These are phyloP conservation scores for Lentinula detonsa DNA, from an alignment of 768 basidiomycete genomes.

Conservation along the genomic window DNA sequence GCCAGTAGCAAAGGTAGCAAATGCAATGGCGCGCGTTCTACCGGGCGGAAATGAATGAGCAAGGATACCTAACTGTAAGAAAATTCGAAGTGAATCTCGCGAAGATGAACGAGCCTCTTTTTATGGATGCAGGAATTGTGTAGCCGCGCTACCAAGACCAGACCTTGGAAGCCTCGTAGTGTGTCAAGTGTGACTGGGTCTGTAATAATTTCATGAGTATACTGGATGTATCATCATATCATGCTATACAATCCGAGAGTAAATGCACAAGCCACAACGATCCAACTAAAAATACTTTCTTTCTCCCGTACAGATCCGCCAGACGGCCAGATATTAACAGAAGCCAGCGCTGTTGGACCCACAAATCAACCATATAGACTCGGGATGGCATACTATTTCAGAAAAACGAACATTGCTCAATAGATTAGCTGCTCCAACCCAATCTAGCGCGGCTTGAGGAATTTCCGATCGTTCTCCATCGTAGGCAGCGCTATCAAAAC, in stretches of 20 bases:
- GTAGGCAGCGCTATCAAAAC: constrained; percentile 47
- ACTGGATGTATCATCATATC: too few species aligned
- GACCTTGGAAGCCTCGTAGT: constrained; percentile 72
- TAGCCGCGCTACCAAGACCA: constrained; percentile 82
- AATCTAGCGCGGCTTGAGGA: constrained; percentile 49
- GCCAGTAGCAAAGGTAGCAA: constrained; percentile 80
- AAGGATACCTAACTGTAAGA: constrained; percentile 65
- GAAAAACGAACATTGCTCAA: constrained; percentile 50
- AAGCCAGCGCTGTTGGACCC: constrained; percentile 57
- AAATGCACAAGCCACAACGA: constrained; percentile 47
- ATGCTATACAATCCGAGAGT: constrained; percentile 53
- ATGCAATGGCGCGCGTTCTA: constrained; percentile 64
- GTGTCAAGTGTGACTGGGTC: constrained; percentile 59
- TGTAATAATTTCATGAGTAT: constrained; percentile 18
- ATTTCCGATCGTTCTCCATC: constrained; percentile 43
- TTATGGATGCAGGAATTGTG: constrained; percentile 64
- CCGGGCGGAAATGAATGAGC: constrained; percentile 72
- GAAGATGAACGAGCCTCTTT: constrained; percentile 8
- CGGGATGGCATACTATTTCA: too few species aligned
- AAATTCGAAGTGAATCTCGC: background rate
- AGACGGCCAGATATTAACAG: constrained; percentile 73
- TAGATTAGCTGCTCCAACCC: constrained; percentile 63
- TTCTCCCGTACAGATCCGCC: constrained; percentile 76
- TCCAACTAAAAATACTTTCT: constrained; percentile 59
- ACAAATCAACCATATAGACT: background rate